Evolutionary conservation across 176 grass and related monocot genomes (phyloP), one percentile per base, ranked within the genome.

Genomic region (Oryza glumipatula): DNA sequence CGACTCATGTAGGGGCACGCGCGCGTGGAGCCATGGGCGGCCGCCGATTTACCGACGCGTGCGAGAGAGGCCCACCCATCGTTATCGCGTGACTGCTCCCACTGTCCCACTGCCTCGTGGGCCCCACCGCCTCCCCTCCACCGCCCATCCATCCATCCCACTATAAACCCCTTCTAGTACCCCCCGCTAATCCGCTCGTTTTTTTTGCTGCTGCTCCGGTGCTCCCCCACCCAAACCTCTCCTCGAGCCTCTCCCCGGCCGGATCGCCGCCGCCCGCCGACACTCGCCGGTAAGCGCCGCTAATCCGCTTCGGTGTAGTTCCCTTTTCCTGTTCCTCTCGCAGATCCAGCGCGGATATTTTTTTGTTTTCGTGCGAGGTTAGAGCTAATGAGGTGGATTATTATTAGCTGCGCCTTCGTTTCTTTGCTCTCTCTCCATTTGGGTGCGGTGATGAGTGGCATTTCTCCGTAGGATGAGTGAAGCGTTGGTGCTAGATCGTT

Each of bases 121-220:
- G 2, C 69, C 36, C 36, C 19, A 43, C 68, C 30, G 30, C 30
- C 28, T 30, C 30, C 36, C 9, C 9, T 68, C 17, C 36, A 70
- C 38, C 35, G 17, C 35, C 68, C 33, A 19, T 11, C 17, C 0
- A 43, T 41, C 38, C 35, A 32, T 36, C 0, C 36, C 39, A 13
- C 0, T 23, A 45, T 28, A 49, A 49, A 80, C 10, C 67, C 67
- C 11, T 4, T 26, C 46, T 32, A 21, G 19, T 16, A 3, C 6
- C 4, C 0, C 26, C 38, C 17, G 21, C 21, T 22, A 15, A 26
- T 49, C 75, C 41, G 8, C 41, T 85, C 83, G 67, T 74, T 85
- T 85, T 78, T 78, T 85, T 78, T 78, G 49, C 83, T 21, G 16
- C 52, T 38, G 4, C 4, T 6, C 17, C 26, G 26, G 26, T 26